phyloP scores from a whole-genome alignment of 352 stramenopile species.

The Pythium plurisporium region DNA sequence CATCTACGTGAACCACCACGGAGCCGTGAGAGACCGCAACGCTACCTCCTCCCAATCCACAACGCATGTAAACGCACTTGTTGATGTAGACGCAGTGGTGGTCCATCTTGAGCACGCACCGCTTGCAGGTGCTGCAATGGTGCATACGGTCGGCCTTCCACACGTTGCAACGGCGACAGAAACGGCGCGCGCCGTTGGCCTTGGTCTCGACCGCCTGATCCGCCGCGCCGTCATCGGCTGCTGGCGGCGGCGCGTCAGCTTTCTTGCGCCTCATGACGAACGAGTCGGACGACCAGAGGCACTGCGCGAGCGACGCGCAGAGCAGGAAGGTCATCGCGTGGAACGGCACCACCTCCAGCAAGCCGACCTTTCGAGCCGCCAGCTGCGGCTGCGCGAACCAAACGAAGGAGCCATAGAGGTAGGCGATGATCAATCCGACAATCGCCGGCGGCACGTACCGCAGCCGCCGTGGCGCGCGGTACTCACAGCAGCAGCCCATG shows the following conservation, averaged over 20 bases:
- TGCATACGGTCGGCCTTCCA: conserved; percentile 78
- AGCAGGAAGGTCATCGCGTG: conserved; percentile 54
- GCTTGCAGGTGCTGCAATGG: conserved; percentile 73
- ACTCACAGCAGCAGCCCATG: conserved; percentile 71
- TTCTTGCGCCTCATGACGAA: conserved; percentile 42
- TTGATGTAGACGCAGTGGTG: conserved; percentile 89
- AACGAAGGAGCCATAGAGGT: conserved; percentile 62
- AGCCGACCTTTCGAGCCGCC: conserved; percentile 21
- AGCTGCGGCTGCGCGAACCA: conserved; percentile 51
- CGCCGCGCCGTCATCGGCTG: background rate
- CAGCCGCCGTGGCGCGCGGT: conserved; percentile 38
- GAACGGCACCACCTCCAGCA: conserved; percentile 43
- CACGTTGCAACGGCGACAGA: conserved; percentile 71
- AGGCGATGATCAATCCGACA: conserved; percentile 48
- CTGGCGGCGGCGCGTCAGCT: conserved; percentile 1
- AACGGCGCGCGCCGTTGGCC: conserved; percentile 57
- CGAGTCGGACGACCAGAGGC: conserved; percentile 48
- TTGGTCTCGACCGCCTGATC: conserved; percentile 51
- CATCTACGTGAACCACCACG: conserved; percentile 52
- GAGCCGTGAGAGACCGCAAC: too few species aligned
- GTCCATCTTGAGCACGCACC: conserved; percentile 86
- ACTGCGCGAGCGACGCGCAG: conserved; percentile 51
- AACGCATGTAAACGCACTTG: conserved; percentile 46
- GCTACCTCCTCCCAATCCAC: background rate
- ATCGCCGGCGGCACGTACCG: conserved; percentile 54